A percentile compares a stretch with the other conserved stretches of the same genome.
phyloP scores from a whole-genome alignment of 345 rosid genomes.

The Litchi chinensis region DNA sequence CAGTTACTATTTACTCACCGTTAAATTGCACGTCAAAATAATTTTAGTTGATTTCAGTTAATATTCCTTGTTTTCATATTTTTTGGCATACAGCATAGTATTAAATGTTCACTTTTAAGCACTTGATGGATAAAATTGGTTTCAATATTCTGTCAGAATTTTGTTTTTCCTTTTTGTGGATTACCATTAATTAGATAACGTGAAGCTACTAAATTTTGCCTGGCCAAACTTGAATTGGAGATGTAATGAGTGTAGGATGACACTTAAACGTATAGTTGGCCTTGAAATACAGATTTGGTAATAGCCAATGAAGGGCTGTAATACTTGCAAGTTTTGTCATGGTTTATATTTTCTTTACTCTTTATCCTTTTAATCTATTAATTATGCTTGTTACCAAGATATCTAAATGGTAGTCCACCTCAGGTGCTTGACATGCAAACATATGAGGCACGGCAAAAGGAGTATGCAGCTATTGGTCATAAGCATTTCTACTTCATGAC shows the following conservation, averaged over 20 bases:
- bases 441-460: slow-evolving; percentile 79
- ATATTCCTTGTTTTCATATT: neutral
- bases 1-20: neutral
- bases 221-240: neutral
- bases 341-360: neutral
- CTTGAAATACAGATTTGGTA: neutral
- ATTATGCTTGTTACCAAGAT: neutral
- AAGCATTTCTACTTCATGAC: slow-evolving; percentile 99
- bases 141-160: neutral
- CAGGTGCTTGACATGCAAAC: slow-evolving; percentile 97
- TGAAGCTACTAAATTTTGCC: neutral
- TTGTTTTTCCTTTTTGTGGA: neutral
- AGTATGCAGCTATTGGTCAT: slow-evolving; percentile 89
- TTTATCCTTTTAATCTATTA: neutral
- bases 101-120: neutral
- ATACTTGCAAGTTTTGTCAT: neutral
- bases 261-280: neutral
- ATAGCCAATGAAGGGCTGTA: neutral
- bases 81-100: neutral
- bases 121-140: neutral
- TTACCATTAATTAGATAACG: neutral
- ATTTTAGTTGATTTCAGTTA: neutral
- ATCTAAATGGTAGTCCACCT: slow-evolving; percentile 12
- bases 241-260: neutral
- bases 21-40: neutral